Evolutionary conservation across 1,284 basidiomycete species (phyloP), one percentile per base, ranked within the genome.

Genomic region (Ceratobasidium sp.): DNA sequence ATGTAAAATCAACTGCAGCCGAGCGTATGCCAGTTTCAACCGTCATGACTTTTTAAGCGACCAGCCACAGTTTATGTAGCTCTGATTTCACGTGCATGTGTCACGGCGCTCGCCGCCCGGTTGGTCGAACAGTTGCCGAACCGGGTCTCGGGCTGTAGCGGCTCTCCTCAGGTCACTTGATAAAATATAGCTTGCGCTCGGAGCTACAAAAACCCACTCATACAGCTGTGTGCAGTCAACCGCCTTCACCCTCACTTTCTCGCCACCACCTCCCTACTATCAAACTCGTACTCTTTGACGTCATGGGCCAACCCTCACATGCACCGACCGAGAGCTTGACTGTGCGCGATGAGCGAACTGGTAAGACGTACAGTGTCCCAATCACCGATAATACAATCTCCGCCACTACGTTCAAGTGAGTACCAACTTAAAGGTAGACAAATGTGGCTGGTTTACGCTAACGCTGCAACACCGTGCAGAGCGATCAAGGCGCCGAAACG

Each of bases 341-440:
- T 17, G 91, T 96, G 81, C 87, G 85, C 68, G 95, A 96, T 85
- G 94, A 96, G 84, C 90, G 95, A 71, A 96, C 95, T 2, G 94
- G 94, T 57, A 93, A 92, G 85, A 88, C 89, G 0, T 93, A 92
- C 85, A 89, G 86, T 50, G 87, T 96, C 70, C 92, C 92, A 13
- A 94, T 95, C 80, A 85, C 85, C 54, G 89, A 94, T 83, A 96
- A 95, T 83, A 90, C 91, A 26, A 88, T 96, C 42, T 85, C 90
- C 38, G 95, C 95, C 0, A 92, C 93, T 0, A 91, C 91, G 17
- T 96, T 96, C 89, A 96, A 95, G 86, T 84, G 86, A 62, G 90
- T 95, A 68, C 75, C 26, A 28, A 15, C 2, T 23, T 23, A 20
- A 23, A 23, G 33, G 38, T 28, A 13, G 28, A 38, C 28, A 6